Percentiles rank a stretch among this genome's conserved stretches.
Conservation (phyloP, 2,329 filamentous ascomycete genomes). For the Botrytis aclada region DNA sequence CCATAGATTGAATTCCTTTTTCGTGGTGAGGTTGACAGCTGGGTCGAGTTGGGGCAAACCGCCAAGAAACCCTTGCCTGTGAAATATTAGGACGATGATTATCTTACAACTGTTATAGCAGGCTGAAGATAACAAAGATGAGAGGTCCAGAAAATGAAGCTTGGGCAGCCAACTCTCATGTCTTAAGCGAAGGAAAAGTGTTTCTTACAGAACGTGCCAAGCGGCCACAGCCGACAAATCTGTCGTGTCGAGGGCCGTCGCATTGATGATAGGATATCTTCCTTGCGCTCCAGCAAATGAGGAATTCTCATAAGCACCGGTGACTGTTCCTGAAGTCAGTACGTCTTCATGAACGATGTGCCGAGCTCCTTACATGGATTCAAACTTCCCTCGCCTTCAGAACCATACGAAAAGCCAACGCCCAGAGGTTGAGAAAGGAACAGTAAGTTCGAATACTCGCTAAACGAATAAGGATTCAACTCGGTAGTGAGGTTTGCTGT, state of each 20-base stretch:
- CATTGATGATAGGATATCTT: slow-evolving; percentile 39
- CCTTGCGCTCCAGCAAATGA: slow-evolving; percentile 26
- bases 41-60: slow-evolving; percentile 42
- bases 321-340: slow-evolving; percentile 5
- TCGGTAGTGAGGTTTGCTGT: slow-evolving; percentile 36
- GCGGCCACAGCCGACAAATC: slow-evolving; percentile 53
- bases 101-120: background rate
- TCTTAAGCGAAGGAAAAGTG: background rate
- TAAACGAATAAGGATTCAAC: slow-evolving; percentile 60
- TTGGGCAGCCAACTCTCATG: background rate
- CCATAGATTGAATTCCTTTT: slow-evolving; percentile 51
- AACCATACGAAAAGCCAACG: slow-evolving; percentile 63
- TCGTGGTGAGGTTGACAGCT: slow-evolving; percentile 26
- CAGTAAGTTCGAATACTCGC: slow-evolving; percentile 52
- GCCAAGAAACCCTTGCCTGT: slow-evolving; percentile 49
- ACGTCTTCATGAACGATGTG: background rate
- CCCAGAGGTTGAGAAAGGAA: slow-evolving; percentile 60
- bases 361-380: slow-evolving; percentile 21
- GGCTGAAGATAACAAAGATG: background rate
- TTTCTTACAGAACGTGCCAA: slow-evolving; percentile 47
- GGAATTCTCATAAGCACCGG: slow-evolving; percentile 22
- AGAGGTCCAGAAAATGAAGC: background rate
- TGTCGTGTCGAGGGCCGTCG: slow-evolving; percentile 51
- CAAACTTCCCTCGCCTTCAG: slow-evolving; percentile 30
- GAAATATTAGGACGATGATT: background rate